Percentiles rank a stretch among this genome's conserved stretches.
These are phyloP conservation scores for Penicillium verhagenii DNA, from an alignment of 495 filamentous ascomycete species.

Conservation along the genomic window DNA sequence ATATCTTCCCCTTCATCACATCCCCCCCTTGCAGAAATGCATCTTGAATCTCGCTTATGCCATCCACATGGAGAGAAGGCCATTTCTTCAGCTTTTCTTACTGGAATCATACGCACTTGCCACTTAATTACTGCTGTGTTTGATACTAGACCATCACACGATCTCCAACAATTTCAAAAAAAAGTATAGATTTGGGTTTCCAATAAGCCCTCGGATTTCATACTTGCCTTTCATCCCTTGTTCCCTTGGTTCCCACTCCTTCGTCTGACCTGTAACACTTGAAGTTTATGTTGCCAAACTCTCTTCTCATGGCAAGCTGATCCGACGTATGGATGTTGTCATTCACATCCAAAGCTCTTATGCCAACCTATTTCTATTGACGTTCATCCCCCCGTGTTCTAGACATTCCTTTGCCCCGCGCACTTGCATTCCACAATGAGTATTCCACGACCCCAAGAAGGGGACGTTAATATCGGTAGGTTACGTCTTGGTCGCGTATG, in stretches of 20 bases:
- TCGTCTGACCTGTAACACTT: conserved; percentile 17
- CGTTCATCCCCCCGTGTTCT: conserved; percentile 1
- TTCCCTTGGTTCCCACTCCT: background rate
- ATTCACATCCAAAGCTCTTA: too few species aligned
- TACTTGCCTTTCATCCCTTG: conserved; percentile 17
- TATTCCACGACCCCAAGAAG: conserved; percentile 28
- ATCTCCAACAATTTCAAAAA: background rate
- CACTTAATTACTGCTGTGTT: too few species aligned
- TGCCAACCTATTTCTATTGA: background rate
- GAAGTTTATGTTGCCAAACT: background rate
- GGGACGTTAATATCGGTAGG: conserved; percentile 35
- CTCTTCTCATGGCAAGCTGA: background rate
- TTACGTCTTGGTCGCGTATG: conserved; percentile 10
- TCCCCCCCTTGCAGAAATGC: too few species aligned
- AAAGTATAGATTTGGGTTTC: background rate
- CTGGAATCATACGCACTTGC: too few species aligned
- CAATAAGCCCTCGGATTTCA: background rate
- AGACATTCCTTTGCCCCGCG: background rate
- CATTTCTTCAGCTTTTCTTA: background rate
- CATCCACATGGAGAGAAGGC: background rate
- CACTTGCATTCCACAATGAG: conserved; percentile 21
- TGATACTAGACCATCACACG: too few species aligned
- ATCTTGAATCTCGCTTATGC: background rate
- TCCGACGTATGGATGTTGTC: background rate
- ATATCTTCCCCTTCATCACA: background rate